Conservation (phyloP, 2,329 filamentous ascomycete genomes). For the Cladophialophora chaetospira region DNA sequence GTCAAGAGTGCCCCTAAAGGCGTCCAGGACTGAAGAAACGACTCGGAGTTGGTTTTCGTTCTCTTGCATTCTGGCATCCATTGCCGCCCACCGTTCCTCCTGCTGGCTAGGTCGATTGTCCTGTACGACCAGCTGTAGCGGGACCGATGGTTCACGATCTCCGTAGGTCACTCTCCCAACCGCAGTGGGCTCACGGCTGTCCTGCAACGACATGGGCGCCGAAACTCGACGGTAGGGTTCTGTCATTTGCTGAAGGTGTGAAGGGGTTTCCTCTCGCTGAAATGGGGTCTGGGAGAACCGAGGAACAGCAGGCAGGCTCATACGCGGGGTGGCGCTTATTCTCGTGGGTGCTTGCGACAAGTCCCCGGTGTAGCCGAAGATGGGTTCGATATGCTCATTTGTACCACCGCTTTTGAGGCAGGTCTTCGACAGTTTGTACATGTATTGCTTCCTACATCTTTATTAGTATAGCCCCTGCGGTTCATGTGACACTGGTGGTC, state of each 20-base stretch:
- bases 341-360: conserved; percentile 3
- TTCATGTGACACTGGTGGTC: neutral
- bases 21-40: conserved; percentile 22
- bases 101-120: conserved; percentile 7
- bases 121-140: neutral
- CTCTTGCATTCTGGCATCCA: conserved; percentile 18
- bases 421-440: conserved; percentile 33
- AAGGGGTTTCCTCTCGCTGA: conserved; percentile 1
- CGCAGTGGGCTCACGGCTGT: neutral
- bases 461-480: neutral
- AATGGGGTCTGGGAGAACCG: conserved; percentile 18
- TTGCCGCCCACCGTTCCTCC: conserved; percentile 13
- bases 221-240: conserved; percentile 8
- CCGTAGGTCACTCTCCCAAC: neutral
- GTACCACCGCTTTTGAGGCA: conserved; percentile 28
- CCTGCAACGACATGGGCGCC: neutral
- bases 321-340: conserved; percentile 10
- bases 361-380: conserved; percentile 22
- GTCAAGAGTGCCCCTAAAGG: conserved; percentile 20
- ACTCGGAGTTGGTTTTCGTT: conserved; percentile 25
- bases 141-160: neutral
- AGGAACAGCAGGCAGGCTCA: conserved; percentile 10
- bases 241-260: conserved; percentile 2
- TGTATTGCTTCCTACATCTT: conserved; percentile 23
- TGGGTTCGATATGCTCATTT: conserved; percentile 18